These are phyloP conservation scores for Cicer judaicum DNA, from an alignment of 306 rosid genomes.

Conservation along the genomic window DNA sequence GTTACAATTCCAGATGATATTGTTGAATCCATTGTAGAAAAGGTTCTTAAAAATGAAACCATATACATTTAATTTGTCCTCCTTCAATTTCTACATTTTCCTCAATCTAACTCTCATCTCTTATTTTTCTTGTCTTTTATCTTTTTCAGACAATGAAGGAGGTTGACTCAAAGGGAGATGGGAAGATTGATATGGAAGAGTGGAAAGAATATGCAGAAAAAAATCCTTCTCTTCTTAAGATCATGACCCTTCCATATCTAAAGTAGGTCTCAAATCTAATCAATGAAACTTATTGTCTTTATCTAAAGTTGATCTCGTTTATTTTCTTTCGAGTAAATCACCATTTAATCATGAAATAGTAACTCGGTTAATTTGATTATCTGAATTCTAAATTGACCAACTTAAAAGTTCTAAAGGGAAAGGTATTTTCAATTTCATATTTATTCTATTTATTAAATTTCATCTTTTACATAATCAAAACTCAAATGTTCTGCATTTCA, in stretches of 20 bases:
- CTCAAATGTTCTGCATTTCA: constrained; percentile 42
- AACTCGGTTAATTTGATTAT: too few relatives aligned
- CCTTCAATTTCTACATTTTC: constrained; percentile 15
- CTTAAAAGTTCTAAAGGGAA: not conserved
- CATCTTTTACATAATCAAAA: not conserved
- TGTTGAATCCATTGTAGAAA: constrained; percentile 64
- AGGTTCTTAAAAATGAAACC: constrained; percentile 51
- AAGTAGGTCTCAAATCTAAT: constrained; percentile 54
- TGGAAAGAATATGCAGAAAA: constrained; percentile 65
- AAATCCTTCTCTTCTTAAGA: constrained; percentile 69
- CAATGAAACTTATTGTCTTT: constrained; percentile 7
- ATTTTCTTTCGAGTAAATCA: not conserved
- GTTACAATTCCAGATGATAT: constrained; percentile 56
- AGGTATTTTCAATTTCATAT: not conserved
- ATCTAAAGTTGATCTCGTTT: not conserved
- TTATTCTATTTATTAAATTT: too few relatives aligned
- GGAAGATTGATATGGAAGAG: constrained; percentile 71
- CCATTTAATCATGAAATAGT: too few relatives aligned
- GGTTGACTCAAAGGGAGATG: constrained; percentile 72
- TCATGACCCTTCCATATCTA: constrained; percentile 73
- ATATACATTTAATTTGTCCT: not conserved
- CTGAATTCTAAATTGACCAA: not conserved
- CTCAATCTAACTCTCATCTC: constrained; percentile 2
- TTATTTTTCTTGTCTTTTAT: constrained; percentile 18
- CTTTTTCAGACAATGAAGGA: constrained; percentile 61